Evolutionary conservation across 208 protist genomes (phyloP).

Genomic region (Wallacemonas sp.): DNA sequence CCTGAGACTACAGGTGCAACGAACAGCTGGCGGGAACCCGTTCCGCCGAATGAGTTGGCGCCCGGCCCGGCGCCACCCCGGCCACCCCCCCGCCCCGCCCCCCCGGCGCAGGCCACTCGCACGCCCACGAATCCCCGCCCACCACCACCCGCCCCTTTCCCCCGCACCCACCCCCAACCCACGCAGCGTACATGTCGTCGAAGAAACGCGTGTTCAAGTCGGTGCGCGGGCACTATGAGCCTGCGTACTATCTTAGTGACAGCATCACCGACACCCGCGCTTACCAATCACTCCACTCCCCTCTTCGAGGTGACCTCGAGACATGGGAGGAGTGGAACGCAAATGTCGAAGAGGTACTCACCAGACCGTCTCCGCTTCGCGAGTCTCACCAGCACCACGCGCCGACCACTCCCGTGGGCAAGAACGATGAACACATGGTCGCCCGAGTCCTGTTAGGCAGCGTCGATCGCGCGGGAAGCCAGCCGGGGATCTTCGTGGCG

Average conservation of each 20-base stretch:
- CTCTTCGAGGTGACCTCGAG: not conserved
- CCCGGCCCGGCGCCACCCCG: no score
- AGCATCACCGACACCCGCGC: not conserved
- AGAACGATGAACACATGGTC: not conserved
- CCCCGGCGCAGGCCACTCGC: no score
- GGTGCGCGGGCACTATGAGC: slow-evolving; percentile 1
- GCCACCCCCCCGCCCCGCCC: no score
- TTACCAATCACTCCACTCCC: not conserved
- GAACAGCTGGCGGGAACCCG: no score
- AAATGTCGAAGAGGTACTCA: not conserved
- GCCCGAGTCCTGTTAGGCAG: not conserved
- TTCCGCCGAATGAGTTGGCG: no score
- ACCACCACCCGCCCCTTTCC: not conserved
- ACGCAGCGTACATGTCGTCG: not conserved
- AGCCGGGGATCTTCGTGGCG: not conserved
- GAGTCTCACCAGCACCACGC: no score
- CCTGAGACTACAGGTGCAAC: no score
- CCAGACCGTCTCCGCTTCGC: not conserved
- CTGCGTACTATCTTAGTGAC: slow-evolving; percentile 6
- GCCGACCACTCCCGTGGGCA: no score
- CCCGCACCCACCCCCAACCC: not conserved
- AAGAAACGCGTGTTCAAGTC: not conserved
- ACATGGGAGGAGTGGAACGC: slow-evolving; percentile 5
- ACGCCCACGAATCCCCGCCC: no score
- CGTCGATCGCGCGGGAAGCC: not conserved